Conservation (phyloP, 2,329 filamentous ascomycete genomes). For the Penicillium sp. region DNA sequence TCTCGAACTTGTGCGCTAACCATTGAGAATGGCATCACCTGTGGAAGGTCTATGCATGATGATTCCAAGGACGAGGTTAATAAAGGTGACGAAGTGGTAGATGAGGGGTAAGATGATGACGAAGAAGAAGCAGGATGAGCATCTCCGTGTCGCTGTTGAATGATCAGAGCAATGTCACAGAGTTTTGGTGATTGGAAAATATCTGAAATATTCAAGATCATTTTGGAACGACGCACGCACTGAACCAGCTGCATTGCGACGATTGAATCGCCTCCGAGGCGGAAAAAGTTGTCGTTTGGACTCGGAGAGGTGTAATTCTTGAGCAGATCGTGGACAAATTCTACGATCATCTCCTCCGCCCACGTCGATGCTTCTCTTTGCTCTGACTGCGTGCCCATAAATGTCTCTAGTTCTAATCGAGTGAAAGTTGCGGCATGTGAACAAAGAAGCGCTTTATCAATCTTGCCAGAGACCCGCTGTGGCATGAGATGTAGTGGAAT, state of each 20-base stretch:
- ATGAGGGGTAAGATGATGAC: not conserved
- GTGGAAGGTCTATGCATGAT: not conserved
- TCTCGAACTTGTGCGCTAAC: not conserved
- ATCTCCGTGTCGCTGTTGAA: not conserved
- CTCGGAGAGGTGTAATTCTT: not conserved
- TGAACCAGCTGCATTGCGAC: constrained; percentile 7
- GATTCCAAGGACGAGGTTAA: not conserved
- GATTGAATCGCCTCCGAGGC: constrained; percentile 9
- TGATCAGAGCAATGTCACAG: not conserved
- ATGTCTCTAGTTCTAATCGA: not conserved
- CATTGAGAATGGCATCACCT: not conserved
- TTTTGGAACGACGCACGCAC: not conserved
- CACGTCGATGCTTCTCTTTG: not conserved
- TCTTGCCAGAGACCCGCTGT: not conserved
- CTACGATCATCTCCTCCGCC: not conserved
- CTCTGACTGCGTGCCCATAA: not conserved
- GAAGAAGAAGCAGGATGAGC: not conserved
- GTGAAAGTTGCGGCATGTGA: not conserved
- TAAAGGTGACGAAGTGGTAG: not conserved
- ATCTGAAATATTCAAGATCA: constrained; percentile 4
- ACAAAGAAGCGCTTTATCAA: not conserved
- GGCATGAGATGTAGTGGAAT: not conserved
- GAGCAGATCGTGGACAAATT: not conserved
- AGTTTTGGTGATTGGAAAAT: constrained; percentile 2
- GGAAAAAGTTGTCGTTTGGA: constrained; percentile 9